Conservation (phyloP, 768 basidiomycete species). For the Tephrocybe sp. region DNA sequence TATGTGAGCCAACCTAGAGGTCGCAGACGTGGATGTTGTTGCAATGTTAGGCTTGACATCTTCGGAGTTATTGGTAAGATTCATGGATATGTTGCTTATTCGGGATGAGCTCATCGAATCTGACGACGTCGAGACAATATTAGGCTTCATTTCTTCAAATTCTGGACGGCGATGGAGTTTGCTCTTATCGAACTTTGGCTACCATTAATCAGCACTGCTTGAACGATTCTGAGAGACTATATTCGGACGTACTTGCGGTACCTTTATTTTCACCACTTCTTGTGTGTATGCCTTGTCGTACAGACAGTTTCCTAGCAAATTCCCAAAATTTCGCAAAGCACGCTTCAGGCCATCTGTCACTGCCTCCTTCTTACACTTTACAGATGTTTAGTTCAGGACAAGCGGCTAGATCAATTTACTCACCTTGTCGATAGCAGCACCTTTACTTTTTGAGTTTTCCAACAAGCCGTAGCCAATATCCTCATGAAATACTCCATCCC, state of each 20-base stretch:
- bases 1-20: slow-evolving; percentile 17
- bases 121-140: slow-evolving; percentile 11
- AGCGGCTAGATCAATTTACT: slow-evolving; percentile 19
- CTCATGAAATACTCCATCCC: slow-evolving; percentile 89
- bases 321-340: slow-evolving; percentile 89
- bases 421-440: slow-evolving; percentile 89
- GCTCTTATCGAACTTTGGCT: slow-evolving; percentile 71
- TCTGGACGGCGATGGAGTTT: slow-evolving; percentile 72
- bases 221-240: not conserved
- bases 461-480: slow-evolving; percentile 90
- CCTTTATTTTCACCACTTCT: slow-evolving; percentile 86
- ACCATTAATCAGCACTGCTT: not conserved
- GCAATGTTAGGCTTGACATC: slow-evolving; percentile 5
- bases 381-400: not conserved
- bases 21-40: slow-evolving; percentile 2
- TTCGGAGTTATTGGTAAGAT: not conserved
- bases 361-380: slow-evolving; percentile 96
- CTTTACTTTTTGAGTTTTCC: slow-evolving; percentile 87
- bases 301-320: slow-evolving; percentile 93
- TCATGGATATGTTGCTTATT: slow-evolving; percentile 2
- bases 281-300: slow-evolving; percentile 91
- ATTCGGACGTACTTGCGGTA: slow-evolving; percentile 63
- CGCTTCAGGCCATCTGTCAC: slow-evolving; percentile 95
- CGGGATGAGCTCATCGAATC: slow-evolving; percentile 13
- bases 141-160: slow-evolving; percentile 50